These are phyloP conservation scores for Tulasnella sp. DNA, from an alignment of 768 basidiomycete species.

Conservation along the genomic window DNA sequence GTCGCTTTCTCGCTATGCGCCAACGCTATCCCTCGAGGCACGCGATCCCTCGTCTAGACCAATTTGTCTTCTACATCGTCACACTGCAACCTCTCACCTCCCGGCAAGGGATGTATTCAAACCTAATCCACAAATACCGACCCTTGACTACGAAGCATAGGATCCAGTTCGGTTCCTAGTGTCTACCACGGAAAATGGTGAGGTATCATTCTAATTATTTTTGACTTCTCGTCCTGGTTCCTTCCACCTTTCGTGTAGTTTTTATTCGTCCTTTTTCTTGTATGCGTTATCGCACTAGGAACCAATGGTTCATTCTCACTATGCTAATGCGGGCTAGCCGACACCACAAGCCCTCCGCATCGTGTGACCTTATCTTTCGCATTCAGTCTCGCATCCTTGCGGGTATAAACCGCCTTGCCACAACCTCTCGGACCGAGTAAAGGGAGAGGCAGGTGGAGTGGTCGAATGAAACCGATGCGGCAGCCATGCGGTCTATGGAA, in stretches of 20 bases:
- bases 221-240: neutral
- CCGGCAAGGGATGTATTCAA: neutral
- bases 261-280: neutral
- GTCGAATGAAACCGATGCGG: conserved; percentile 41
- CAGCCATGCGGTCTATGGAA: conserved; percentile 53
- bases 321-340: neutral
- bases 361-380: conserved; percentile 5
- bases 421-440: conserved; percentile 81
- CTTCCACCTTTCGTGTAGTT: neutral
- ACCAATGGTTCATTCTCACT: neutral
- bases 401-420: conserved; percentile 79
- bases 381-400: conserved; percentile 84
- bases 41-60: neutral
- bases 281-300: conserved; percentile 10
- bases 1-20: neutral
- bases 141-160: neutral
- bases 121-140: neutral
- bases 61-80: neutral
- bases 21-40: neutral
- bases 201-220: conserved; percentile 1
- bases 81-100: neutral
- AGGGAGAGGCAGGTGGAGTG: conserved; percentile 71
- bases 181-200: neutral
- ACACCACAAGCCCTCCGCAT: neutral
- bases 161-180: neutral